Evolutionary conservation across 2,329 filamentous ascomycete species (phyloP), one percentile per base, ranked within the genome.

Genomic region (Aspergillaceae sp.): DNA sequence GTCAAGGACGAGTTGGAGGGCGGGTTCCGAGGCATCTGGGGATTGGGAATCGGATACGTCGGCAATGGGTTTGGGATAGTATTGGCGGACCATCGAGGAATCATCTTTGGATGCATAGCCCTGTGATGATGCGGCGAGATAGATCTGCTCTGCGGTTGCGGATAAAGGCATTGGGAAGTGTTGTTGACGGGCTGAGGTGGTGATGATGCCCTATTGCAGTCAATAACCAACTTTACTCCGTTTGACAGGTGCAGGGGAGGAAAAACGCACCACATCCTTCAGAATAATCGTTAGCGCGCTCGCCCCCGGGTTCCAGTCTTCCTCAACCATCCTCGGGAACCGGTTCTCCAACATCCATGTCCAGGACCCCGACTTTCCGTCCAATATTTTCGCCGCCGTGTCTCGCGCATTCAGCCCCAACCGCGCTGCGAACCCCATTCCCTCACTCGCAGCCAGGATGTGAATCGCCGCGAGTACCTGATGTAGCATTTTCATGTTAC

Each of bases 341-440:
- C 79, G 71, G 56, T 82, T 78, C 60, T 78, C 78, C 45, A 80
- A 72, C 78, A 82, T 81, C 76, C 77, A 82, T 45, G 75, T 78
- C 69, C 74, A 75, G 2, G 73, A 75, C 4, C 74, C 69, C 2
- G 73, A 75, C 30, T 32, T 36, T 19, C 34, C 34, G 3, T 60
- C 59, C 10, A 74, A 56, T 7, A 81, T 68, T 0, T 62, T 64
- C 19, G 73, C 63, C 3, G 69, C 69, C 1, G 73, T 69, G 34
- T 63, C 56, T 7, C 50, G 50, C 3, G 68, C 68, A 51, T 80
- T 73, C 10, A 83, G 64, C 0, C 79, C 79, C 3, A 82, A 58
- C 19, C 74, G 71, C 32, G 69, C 70, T 1, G 79, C 80, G 38
- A 84, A 74, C 0, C 78, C 80, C 67, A 83, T 72, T 4, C 74